These are phyloP conservation scores for Kluyveromyces aestuarii DNA, from an alignment of 805 yeast genomes.

Conservation along the genomic window DNA sequence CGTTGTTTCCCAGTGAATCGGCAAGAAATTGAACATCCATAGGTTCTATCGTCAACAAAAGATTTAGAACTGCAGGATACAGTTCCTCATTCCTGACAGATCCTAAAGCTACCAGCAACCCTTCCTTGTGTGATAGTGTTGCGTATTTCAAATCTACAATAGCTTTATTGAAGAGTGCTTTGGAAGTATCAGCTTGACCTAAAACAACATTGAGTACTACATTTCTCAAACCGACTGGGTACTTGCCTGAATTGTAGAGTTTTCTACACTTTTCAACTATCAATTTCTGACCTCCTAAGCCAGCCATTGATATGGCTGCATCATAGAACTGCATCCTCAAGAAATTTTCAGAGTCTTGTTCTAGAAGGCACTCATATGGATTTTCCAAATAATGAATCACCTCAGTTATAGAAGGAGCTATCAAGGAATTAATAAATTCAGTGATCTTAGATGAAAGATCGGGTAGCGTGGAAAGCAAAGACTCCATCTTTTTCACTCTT, in stretches of 20 bases:
- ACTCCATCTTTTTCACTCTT: slow-evolving; percentile 4
- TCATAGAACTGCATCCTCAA: slow-evolving; percentile 27
- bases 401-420: slow-evolving; percentile 41
- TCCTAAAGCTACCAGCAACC: slow-evolving; percentile 42
- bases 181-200: slow-evolving; percentile 27
- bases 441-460: slow-evolving; percentile 15
- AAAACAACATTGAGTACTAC: slow-evolving; percentile 37
- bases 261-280: slow-evolving; percentile 5
- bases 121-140: slow-evolving; percentile 43
- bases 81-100: slow-evolving; percentile 30
- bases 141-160: slow-evolving; percentile 36
- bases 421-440: slow-evolving; percentile 24
- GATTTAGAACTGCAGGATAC: slow-evolving; percentile 29
- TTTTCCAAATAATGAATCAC: slow-evolving; percentile 29
- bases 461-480: slow-evolving; percentile 17
- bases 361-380: slow-evolving; percentile 22
- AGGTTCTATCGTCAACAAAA: slow-evolving; percentile 33
- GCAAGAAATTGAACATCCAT: slow-evolving; percentile 51
- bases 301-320: slow-evolving; percentile 6
- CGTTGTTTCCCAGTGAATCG: slow-evolving; percentile 35
- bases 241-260: slow-evolving; percentile 1
- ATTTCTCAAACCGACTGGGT: slow-evolving; percentile 16
- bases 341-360: slow-evolving; percentile 16
- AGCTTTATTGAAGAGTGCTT: slow-evolving; percentile 29
- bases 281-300: slow-evolving; percentile 6